Evolutionary conservation across 1,139 yeast genomes (phyloP), one percentile per base, ranked within the genome.

Genomic region (Hansenula lynferdii): DNA sequence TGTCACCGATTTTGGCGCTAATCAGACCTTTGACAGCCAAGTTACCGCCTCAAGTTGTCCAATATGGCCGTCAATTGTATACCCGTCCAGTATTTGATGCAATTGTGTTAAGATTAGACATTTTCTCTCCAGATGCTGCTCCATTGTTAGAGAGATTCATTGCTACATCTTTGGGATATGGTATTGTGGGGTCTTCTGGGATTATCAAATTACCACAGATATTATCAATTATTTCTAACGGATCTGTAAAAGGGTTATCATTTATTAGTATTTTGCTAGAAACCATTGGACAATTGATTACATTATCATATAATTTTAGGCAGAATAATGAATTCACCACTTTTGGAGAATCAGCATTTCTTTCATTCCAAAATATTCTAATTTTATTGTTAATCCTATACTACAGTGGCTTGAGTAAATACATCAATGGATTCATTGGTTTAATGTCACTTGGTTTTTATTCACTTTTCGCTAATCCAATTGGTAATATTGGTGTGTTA

Each of bases 311-410:
- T 49, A 66, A 65, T 48, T 60, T 61, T 44, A 61, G 72, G 40
- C 51, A 54, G 34, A 53, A 58, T 15, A 62, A 64, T 41, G 64
- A 69, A n/a, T 68, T 70, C 40, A 53, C 62, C 39, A 59, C 70
- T 12, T 70, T 65, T 48, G 74, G 74, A 31, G 75, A 70, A 44
- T 52, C 62, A 20, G 58, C 62, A 3, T 55, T 69, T 34, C 51
- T 69, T 23, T 61, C 66, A 1, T 28, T 68, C 18, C 75, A 70
- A 48, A 68, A 69, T 43, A 37, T 61, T 9, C 45, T 58, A 26
- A 59, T 70, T 31, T 48, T 67, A 23, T 37, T 57, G 14, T 48
- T 69, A 40, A 56, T 69, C 25, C 44, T 64, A 27, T 45, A 50
- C 26, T 61, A 52, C 44, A 35, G 48, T 24, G 54, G 55, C 11